Evolutionary conservation across 176 grass and related monocot species (phyloP).

Genomic region (Poa annua): DNA sequence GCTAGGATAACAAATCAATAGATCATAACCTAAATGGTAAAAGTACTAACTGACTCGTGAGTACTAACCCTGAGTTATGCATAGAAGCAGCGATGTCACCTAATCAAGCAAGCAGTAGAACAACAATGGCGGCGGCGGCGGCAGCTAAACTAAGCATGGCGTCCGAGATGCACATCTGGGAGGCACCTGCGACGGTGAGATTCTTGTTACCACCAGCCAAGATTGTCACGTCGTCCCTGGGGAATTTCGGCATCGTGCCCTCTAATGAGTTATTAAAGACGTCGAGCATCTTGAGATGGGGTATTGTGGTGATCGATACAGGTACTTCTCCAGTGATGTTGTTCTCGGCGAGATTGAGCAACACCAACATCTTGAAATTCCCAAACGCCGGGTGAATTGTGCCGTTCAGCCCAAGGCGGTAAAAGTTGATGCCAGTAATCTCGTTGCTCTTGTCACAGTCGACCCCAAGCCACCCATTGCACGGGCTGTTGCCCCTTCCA

Average conservation of each 20-base stretch:
- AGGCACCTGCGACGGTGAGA: background rate
- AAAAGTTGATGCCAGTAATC: constrained; percentile 47
- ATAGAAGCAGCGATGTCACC: background rate
- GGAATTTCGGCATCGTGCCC: constrained; percentile 46
- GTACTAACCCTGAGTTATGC: background rate
- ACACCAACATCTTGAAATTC: constrained; percentile 22
- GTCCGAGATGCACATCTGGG: background rate
- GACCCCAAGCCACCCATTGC: constrained; percentile 34
- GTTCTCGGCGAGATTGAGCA: constrained; percentile 41
- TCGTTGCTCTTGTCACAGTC: constrained; percentile 36
- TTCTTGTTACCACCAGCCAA: constrained; percentile 47
- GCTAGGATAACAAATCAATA: background rate
- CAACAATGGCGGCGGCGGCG: background rate
- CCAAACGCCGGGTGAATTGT: constrained; percentile 45
- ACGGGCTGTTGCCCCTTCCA: constrained; percentile 57
- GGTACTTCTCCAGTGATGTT: constrained; percentile 37
- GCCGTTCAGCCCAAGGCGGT: constrained; percentile 39
- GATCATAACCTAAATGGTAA: background rate
- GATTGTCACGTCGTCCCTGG: constrained; percentile 30
- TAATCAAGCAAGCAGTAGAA: background rate
- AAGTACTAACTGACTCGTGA: background rate
- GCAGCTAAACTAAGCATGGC: background rate
- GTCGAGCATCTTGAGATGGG: constrained; percentile 43
- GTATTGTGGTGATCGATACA: background rate
- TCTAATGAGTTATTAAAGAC: constrained; percentile 49